Conservation (phyloP, 176 grass and related monocot species). For the Chloris gayana region DNA sequence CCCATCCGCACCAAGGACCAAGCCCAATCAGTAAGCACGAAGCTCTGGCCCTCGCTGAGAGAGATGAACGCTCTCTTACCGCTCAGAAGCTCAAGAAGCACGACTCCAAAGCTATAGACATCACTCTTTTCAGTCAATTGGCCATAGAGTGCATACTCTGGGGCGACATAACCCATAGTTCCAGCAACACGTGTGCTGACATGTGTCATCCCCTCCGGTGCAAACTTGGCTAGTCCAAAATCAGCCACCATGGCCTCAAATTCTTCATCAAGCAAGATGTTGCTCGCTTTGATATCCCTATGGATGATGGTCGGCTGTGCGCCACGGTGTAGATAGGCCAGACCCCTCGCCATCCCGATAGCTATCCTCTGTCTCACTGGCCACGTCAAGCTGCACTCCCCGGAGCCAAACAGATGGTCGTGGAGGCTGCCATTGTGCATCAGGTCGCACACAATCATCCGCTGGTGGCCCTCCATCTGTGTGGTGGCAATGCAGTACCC, state of each 20-base stretch:
- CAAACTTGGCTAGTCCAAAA: constrained; percentile 93
- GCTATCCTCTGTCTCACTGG: constrained; percentile 79
- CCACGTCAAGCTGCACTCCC: constrained; percentile 59
- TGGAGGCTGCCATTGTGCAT: constrained; percentile 94
- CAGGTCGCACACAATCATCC: constrained; percentile 90
- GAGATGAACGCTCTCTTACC: constrained; percentile 80
- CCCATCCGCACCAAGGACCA: constrained; percentile 77
- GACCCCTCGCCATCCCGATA: constrained; percentile 70
- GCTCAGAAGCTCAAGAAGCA: constrained; percentile 92
- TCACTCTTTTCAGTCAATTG: constrained; percentile 97
- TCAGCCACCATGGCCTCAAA: constrained; percentile 92
- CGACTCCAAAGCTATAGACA: constrained; percentile 83
- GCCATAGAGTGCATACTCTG: constrained; percentile 86
- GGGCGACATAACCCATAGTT: constrained; percentile 88
- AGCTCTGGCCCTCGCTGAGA: constrained; percentile 74
- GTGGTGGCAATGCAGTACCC: constrained; percentile 91
- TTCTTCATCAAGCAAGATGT: constrained; percentile 77
- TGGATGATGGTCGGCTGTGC: constrained; percentile 84
- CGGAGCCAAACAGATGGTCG: constrained; percentile 66
- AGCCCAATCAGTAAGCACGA: constrained; percentile 85
- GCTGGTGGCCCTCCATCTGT: constrained; percentile 77
- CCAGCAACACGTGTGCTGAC: constrained; percentile 91
- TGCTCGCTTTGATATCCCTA: constrained; percentile 95
- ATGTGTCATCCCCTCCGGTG: constrained; percentile 88
- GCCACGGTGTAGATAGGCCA: constrained; percentile 71